A percentile compares a stretch with the other conserved stretches of the same genome.
Conservation (phyloP, 305 asterid species). For the Fraxinus paxiana region DNA sequence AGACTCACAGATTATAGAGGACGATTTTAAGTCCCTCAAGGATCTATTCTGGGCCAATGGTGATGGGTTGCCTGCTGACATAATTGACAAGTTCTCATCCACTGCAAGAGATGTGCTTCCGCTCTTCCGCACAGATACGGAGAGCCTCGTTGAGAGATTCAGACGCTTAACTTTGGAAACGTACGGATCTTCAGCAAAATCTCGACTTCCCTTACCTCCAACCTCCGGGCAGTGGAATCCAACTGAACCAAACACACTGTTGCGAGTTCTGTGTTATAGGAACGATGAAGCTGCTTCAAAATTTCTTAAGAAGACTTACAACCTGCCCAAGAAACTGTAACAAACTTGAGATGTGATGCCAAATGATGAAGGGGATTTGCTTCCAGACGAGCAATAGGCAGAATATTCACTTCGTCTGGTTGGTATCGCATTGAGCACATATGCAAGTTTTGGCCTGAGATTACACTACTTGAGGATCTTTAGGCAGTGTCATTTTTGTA, state of each 20-base stretch:
- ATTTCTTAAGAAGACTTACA: constrained; percentile 90
- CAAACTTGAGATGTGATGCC: neutral
- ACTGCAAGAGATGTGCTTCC: constrained; percentile 67
- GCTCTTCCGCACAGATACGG: constrained; percentile 66
- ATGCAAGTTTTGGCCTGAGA: neutral
- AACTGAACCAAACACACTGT: constrained; percentile 74
- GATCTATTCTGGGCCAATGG: constrained; percentile 90
- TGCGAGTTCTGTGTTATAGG: constrained; percentile 83
- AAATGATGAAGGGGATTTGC: neutral
- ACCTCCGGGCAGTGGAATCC: constrained; percentile 93
- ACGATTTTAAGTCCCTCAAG: constrained; percentile 74
- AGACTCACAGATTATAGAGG: constrained; percentile 73
- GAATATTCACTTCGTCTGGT: neutral
- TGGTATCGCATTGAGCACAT: neutral
- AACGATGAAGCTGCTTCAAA: constrained; percentile 82
- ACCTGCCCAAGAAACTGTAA: constrained; percentile 73
- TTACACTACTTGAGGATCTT: neutral
- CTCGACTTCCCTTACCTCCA: constrained; percentile 87
- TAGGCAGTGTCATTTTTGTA: constrained; percentile 25
- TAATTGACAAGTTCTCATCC: constrained; percentile 63
- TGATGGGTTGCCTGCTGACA: constrained; percentile 73
- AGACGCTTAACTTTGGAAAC: constrained; percentile 59
- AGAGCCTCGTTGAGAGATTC: constrained; percentile 60
- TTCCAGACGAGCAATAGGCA: neutral
- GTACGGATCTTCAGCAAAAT: constrained; percentile 70